Evolutionary conservation across 768 basidiomycete species (phyloP).

Genomic region (Podaxis carcinomalis): DNA sequence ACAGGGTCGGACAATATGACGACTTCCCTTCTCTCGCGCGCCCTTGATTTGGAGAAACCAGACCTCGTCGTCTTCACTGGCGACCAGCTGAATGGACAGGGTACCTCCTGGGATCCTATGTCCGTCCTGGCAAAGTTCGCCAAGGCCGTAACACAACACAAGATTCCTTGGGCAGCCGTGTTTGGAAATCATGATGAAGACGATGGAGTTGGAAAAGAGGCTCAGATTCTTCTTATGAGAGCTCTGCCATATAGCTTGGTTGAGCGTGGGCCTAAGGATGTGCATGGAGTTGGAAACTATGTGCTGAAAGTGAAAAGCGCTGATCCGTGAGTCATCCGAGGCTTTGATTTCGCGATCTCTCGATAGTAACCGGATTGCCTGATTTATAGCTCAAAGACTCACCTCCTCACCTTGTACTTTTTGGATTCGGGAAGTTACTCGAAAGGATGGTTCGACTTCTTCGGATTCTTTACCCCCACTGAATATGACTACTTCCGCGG

Average conservation of each 20-base stretch:
- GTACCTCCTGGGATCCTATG: conserved; percentile 83
- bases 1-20: conserved; percentile 76
- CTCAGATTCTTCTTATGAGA: conserved; percentile 70
- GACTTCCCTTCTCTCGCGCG: conserved; percentile 59
- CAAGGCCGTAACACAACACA: conserved; percentile 62
- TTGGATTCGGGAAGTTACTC: conserved; percentile 84
- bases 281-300: conserved; percentile 93
- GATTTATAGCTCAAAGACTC: conserved; percentile 66
- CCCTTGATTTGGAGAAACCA: conserved; percentile 79
- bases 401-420: conserved; percentile 89
- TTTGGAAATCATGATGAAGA: conserved; percentile 96
- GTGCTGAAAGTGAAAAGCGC: conserved; percentile 79
- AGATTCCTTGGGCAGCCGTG: conserved; percentile 86
- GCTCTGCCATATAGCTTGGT: conserved; percentile 83
- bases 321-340: conserved; percentile 59
- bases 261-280: conserved; percentile 72
- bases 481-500: conserved; percentile 86
- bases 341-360: not conserved
- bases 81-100: conserved; percentile 92
- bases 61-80: conserved; percentile 91
- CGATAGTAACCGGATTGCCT: not conserved
- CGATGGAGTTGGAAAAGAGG: conserved; percentile 53
- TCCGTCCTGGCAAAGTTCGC: conserved; percentile 90
- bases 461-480: conserved; percentile 60
- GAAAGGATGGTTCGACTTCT: conserved; percentile 52